These are phyloP conservation scores for Tagetes patula DNA, from an alignment of 129 eudicot species.

Conservation along the genomic window DNA sequence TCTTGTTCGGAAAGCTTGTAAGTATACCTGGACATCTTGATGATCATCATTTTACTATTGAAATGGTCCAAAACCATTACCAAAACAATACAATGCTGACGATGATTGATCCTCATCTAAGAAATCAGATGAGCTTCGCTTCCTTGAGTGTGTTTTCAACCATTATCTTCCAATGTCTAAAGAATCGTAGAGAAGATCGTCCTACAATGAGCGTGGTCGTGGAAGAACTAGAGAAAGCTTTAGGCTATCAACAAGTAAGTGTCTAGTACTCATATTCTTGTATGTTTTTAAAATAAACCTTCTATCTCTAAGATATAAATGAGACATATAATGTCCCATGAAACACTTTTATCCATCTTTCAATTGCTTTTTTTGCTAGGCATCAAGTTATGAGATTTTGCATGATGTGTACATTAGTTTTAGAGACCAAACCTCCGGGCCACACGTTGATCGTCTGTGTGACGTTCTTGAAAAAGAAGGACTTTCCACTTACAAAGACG, in stretches of 20 bases:
- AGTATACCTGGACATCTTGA: neutral
- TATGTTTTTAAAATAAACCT: too few relatives aligned
- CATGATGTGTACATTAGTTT: neutral
- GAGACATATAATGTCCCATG: too few relatives aligned
- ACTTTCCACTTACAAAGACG: neutral
- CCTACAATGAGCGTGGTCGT: slow-evolving; percentile 17
- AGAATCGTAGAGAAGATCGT: neutral
- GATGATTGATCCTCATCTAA: neutral
- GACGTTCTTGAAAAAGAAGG: neutral
- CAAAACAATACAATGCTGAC: neutral
- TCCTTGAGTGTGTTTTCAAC: slow-evolving; percentile 3
- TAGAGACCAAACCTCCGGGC: neutral
- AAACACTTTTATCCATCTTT: too few relatives aligned
- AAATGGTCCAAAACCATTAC: neutral
- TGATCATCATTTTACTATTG: neutral
- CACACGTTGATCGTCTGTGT: neutral
- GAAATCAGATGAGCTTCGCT: neutral
- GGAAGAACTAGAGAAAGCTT: slow-evolving; percentile 14
- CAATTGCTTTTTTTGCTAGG: neutral
- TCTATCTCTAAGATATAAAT: too few relatives aligned
- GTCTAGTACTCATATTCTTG: neutral
- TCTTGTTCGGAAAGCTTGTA: slow-evolving; percentile 8
- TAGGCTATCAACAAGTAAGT: neutral
- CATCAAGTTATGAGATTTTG: neutral
- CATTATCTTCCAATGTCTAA: slow-evolving; percentile 12